Evolutionary conservation across 169 alveolate species (phyloP).

Genomic region (Ichthyophthirius multifiliis): DNA sequence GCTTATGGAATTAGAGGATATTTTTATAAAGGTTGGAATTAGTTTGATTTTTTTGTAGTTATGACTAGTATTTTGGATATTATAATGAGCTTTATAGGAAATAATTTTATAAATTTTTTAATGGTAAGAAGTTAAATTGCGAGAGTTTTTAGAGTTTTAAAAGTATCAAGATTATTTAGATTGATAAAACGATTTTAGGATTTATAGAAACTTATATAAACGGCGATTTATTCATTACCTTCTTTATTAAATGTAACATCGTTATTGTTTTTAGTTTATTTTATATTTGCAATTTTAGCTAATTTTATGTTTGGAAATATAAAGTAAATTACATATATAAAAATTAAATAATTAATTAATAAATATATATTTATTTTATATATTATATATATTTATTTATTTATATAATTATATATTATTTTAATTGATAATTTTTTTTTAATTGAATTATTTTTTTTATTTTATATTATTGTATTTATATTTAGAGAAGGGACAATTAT

Average conservation of each 20-base stretch:
- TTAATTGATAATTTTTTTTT: no score
- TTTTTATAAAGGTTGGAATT: conserved; percentile 68
- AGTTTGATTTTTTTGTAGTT: conserved; percentile 78
- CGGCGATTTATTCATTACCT: conserved; percentile 53
- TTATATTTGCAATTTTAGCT: conserved; percentile 54
- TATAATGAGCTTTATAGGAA: conserved; percentile 33
- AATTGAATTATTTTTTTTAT: no score
- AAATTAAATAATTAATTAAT: no score
- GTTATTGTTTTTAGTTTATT: conserved; percentile 50
- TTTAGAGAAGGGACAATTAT: conserved; percentile 31
- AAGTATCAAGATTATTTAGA: conserved; percentile 58
- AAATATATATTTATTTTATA: no score
- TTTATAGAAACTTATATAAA: conserved; percentile 54
- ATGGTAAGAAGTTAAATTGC: conserved; percentile 25
- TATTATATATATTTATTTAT: no score
- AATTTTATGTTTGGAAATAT: conserved; percentile 44
- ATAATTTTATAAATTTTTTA: conserved; percentile 34
- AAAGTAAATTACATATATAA: conserved; percentile 73
- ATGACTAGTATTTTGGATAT: conserved; percentile 64
- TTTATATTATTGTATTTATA: no score
- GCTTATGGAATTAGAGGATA: conserved; percentile 51
- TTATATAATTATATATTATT: no score
- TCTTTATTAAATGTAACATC: conserved; percentile 51
- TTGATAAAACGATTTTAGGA: conserved; percentile 53
- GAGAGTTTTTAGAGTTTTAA: conserved; percentile 58